These are phyloP conservation scores for Stachybotrys chlorohalonatus DNA, from an alignment of 2,329 filamentous ascomycete genomes.

Conservation along the genomic window DNA sequence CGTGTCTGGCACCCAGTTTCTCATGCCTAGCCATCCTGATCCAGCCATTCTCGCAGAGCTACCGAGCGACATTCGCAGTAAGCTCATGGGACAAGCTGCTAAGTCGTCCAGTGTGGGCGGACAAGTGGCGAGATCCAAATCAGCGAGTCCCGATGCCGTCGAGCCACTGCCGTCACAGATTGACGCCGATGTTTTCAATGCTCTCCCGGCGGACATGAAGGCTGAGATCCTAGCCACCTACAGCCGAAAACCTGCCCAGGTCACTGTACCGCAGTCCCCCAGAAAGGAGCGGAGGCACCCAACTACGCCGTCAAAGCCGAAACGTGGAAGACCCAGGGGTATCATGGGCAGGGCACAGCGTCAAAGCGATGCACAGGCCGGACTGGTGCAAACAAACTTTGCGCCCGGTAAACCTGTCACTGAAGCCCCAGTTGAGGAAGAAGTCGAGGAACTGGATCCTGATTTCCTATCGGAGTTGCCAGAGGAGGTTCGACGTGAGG, in stretches of 20 bases:
- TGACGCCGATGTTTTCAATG: constrained; percentile 75
- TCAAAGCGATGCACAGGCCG: constrained; percentile 45
- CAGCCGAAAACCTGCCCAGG: constrained; percentile 25
- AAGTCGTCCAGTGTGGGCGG: constrained; percentile 9
- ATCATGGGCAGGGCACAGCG: constrained; percentile 37
- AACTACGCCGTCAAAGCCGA: constrained; percentile 55
- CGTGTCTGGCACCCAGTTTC: constrained; percentile 79
- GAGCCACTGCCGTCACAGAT: constrained; percentile 62
- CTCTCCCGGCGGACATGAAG: constrained; percentile 77
- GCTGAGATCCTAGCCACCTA: constrained; percentile 75
- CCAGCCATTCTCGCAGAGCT: constrained; percentile 74
- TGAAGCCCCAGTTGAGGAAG: constrained; percentile 7
- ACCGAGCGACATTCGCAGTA: constrained; percentile 72
- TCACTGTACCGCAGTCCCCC: constrained; percentile 39
- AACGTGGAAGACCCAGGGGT: constrained; percentile 34
- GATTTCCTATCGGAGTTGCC: constrained; percentile 78
- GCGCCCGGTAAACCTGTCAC: constrained; percentile 28
- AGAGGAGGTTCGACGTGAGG: constrained; percentile 67
- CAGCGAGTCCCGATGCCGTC: constrained; percentile 27
- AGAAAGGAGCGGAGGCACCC: constrained; percentile 45
- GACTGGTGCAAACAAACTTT: constrained; percentile 67
- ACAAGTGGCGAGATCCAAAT: constrained; percentile 21
- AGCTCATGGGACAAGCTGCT: constrained; percentile 53
- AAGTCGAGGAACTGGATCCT: constrained; percentile 47
- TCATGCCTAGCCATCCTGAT: constrained; percentile 78